Base-by-base conservation (phyloP, 1,139 yeast genomes). In the Eremothecium gossypii region DNA sequence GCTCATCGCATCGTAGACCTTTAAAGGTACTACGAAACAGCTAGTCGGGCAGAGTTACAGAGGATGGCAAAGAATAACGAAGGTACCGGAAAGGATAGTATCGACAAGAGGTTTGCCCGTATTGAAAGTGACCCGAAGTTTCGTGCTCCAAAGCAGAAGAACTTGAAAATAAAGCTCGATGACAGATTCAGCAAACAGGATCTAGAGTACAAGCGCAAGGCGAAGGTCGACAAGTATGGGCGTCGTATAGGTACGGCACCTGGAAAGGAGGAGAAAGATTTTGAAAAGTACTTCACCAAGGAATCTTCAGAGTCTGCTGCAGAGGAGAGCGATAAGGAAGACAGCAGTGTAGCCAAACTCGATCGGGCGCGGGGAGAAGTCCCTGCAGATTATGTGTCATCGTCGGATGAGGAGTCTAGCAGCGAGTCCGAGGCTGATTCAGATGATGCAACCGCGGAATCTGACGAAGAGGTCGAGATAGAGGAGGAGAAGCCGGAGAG, bases 71-170 rank as follows among this genome's bases (percentile, higher is more conserved):
- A 45, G 13, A 44, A 46, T 10, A 45, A 45, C 26, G 38, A 49
- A 17, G 12, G 23, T 8, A 26, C 17, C 8, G 38, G 36, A 13
- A 14, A 11, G 29, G 69, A 75, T 11, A 74, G 79, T 2, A 56
- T 63, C 3, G 96, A 87, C 64, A 73, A 79, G 12, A 76, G 98
- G 59, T 91, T 91, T 64, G 67, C 83, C 14, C 69, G 80, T 4
- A 83, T 89, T 5, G 87, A 83, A 54, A 77, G 74, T 51, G 98
- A 93, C 63, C 97, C 98, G 3, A 73, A 96, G 50, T 91, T 91
- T 66, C 80, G 76, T 49, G 66, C 77, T 34, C 91, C 96, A 3
- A 79, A 73, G 52, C 72, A 73, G 58, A 79, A 78, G 53, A 79
- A 81, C 48, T 67, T 80, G 49, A 83, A 82, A 61, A 83, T 86